phyloP scores from a whole-genome alignment of 225 moss, liverwort and hornwort genomes.

The Marchantia polymorpha region DNA sequence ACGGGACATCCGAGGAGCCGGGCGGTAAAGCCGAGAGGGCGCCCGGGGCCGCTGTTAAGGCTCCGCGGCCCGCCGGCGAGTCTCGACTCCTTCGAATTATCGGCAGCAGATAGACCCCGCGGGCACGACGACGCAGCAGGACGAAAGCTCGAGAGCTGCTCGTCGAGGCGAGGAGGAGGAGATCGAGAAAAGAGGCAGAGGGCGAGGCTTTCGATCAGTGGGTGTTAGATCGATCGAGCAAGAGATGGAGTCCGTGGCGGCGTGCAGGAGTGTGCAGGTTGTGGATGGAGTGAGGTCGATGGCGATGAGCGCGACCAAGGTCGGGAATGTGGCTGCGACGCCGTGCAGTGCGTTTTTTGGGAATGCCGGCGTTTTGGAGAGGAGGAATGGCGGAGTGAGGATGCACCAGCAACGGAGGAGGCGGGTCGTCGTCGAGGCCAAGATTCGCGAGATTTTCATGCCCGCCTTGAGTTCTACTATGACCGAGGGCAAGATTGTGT shows the following conservation, averaged over 20 bases:
- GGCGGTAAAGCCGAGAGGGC: constrained; percentile 19
- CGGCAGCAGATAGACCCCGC: not conserved
- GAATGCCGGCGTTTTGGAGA: constrained; percentile 24
- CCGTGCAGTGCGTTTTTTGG: constrained; percentile 30
- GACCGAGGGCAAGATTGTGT: constrained; percentile 99
- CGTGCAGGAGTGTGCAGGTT: constrained; percentile 25
- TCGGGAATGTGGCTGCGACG: constrained; percentile 10
- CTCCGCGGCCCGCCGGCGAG: not conserved
- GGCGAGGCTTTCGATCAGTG: not conserved
- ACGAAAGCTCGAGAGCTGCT: not conserved
- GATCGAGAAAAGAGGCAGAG: not conserved
- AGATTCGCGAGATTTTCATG: constrained; percentile 99
- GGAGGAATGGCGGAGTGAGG: not conserved
- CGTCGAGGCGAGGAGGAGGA: not conserved
- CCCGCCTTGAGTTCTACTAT: constrained; percentile 97
- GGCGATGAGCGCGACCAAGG: not conserved
- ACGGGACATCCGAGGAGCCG: constrained; percentile 5
- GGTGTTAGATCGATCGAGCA: not conserved
- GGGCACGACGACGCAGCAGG: not conserved
- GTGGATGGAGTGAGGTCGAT: constrained; percentile 9
- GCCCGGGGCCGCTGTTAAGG: not conserved
- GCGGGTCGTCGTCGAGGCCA: constrained; percentile 52
- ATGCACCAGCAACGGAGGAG: constrained; percentile 1
- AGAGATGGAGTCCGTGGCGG: constrained; percentile 34
- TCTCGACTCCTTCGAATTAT: not conserved